A percentile compares a stretch with the other conserved stretches of the same genome.
Evolutionary conservation across 192 early-diverging fungal species (phyloP).

Genomic region (Diversispora epigaea): DNA sequence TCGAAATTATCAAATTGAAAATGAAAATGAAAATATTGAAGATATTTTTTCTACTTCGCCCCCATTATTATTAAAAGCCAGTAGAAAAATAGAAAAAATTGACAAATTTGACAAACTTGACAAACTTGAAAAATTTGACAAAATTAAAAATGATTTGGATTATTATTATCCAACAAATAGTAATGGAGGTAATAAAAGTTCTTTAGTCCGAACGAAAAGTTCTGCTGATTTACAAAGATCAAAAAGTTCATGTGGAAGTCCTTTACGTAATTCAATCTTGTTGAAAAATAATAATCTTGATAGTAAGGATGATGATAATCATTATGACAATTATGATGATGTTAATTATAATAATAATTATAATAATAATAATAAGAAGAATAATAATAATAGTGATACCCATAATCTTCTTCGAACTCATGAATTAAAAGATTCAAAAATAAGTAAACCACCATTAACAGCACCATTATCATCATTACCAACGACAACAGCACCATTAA

Average conservation of each 20-base stretch:
- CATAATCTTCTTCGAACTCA: too few relatives aligned
- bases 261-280: background rate
- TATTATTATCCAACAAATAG: background rate
- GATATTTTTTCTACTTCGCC: too few relatives aligned
- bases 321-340: background rate
- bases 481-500: too few relatives aligned
- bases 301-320: too few relatives aligned
- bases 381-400: too few relatives aligned
- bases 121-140: background rate
- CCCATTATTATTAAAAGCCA: too few relatives aligned
- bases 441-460: too few relatives aligned
- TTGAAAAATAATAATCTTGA: background rate
- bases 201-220: background rate
- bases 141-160: background rate
- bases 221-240: background rate
- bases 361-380: too few relatives aligned
- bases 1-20: slow-evolving; percentile 6
- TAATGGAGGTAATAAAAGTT: background rate
- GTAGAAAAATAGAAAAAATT: too few relatives aligned
- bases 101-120: background rate
- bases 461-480: too few relatives aligned
- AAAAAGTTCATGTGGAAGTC: background rate
- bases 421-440: too few relatives aligned
- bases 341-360: background rate
- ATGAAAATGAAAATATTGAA: background rate